A percentile compares a stretch with the other conserved stretches of the same genome.
Evolutionary conservation across 805 yeast species (phyloP).

Genomic region (Priceomyces carsonii): DNA sequence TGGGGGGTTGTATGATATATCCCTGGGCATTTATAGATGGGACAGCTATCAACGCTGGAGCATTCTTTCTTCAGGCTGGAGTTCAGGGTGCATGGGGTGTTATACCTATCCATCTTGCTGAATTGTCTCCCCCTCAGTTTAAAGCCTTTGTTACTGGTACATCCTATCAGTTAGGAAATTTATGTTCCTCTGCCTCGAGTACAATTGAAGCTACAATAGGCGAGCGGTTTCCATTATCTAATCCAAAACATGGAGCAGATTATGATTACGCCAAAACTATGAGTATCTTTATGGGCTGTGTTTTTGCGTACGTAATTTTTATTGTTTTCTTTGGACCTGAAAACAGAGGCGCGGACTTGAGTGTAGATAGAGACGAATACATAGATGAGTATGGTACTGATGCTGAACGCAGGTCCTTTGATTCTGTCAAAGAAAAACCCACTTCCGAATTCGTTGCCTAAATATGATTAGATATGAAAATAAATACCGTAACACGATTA

Average conservation of each 20-base stretch:
- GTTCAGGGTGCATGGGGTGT: slow-evolving; percentile 76
- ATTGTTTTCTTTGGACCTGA: slow-evolving; percentile 63
- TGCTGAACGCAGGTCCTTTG: not conserved
- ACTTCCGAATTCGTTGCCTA: no score
- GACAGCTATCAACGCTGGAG: slow-evolving; percentile 56
- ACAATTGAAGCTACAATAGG: slow-evolving; percentile 71
- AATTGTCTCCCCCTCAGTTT: slow-evolving; percentile 53
- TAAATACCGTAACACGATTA: no score
- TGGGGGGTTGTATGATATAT: slow-evolving; percentile 42
- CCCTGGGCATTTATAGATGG: slow-evolving; percentile 37
- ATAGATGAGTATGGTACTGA: slow-evolving; percentile 5
- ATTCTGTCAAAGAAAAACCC: slow-evolving; percentile 1
- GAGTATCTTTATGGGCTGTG: slow-evolving; percentile 69
- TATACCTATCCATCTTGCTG: slow-evolving; percentile 60
- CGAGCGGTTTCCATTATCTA: slow-evolving; percentile 42
- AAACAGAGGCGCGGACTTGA: slow-evolving; percentile 25
- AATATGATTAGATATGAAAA: no score
- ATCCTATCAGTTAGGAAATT: slow-evolving; percentile 68
- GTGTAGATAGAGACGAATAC: slow-evolving; percentile 6
- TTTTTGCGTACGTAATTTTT: slow-evolving; percentile 51
- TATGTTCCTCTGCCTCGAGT: slow-evolving; percentile 65
- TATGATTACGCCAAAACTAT: slow-evolving; percentile 60
- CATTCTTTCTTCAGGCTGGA: slow-evolving; percentile 58
- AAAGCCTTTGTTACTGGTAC: slow-evolving; percentile 64
- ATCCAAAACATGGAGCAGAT: slow-evolving; percentile 18